Conservation (phyloP, 352 stramenopile species). For the Pythium graminicola region DNA sequence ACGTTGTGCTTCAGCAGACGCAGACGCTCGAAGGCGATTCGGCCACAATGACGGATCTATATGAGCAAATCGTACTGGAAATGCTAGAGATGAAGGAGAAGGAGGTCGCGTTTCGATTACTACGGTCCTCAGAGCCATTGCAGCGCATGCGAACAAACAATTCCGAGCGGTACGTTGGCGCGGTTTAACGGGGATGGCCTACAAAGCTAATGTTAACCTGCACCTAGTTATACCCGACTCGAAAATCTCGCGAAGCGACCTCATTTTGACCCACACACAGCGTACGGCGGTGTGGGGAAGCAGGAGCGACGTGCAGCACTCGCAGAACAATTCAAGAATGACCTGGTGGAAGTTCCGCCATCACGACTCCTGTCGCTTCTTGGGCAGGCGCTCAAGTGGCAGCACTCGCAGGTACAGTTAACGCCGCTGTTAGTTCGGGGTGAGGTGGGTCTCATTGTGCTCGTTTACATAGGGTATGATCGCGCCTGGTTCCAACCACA, state of each 20-base stretch:
- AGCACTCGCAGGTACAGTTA: conserved; percentile 62
- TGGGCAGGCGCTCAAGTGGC: conserved; percentile 87
- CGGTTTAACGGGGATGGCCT: too few species aligned
- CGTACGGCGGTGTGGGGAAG: conserved; percentile 61
- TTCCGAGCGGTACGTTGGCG: conserved; percentile 32
- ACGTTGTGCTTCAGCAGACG: conserved; percentile 87
- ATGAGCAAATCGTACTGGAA: conserved; percentile 85
- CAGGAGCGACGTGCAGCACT: conserved; percentile 79
- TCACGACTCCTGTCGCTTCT: conserved; percentile 84
- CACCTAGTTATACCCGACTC: conserved; percentile 57
- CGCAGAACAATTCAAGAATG: conserved; percentile 59
- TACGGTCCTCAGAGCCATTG: conserved; percentile 44
- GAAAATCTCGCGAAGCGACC: conserved; percentile 65
- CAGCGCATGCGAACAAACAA: conserved; percentile 41
- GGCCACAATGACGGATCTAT: conserved; percentile 76
- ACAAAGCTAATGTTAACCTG: too few species aligned
- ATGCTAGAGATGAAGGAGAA: conserved; percentile 80
- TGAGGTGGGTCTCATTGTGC: too few species aligned
- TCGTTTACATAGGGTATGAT: conserved; percentile 40
- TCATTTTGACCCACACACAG: conserved; percentile 60
- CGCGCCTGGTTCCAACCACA: conserved; percentile 53
- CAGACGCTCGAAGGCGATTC: conserved; percentile 58
- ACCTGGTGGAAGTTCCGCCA: conserved; percentile 77
- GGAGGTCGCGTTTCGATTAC: conserved; percentile 67
- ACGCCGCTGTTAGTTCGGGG: too few species aligned